Conservation (phyloP, 352 stramenopile species). For the Thalassiosira mediterranea region DNA sequence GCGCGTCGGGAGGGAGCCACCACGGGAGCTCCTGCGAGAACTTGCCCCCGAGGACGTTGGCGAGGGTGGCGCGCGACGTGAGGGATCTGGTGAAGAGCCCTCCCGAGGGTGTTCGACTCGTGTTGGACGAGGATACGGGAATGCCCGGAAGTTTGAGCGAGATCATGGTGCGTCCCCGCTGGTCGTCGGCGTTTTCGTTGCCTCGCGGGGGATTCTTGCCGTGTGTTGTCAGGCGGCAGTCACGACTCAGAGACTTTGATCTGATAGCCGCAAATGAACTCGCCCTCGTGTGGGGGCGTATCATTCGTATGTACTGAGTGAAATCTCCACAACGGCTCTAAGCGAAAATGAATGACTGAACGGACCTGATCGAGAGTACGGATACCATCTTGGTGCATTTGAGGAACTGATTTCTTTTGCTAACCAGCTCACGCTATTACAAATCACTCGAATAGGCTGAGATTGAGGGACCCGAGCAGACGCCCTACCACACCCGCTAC, state of each 20-base stretch:
- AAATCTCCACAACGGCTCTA: no score
- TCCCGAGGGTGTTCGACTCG: constrained; percentile 90
- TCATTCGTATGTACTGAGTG: no score
- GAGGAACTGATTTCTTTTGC: no score
- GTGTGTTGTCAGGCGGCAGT: no score
- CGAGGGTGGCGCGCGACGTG: constrained; percentile 92
- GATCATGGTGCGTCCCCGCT: constrained; percentile 69
- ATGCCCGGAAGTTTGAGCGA: constrained; percentile 71
- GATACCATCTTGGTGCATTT: no score
- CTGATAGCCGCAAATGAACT: no score
- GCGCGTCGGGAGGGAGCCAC: background rate
- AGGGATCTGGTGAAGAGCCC: constrained; percentile 89
- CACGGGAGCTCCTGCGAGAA: constrained; percentile 71
- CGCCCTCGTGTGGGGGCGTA: no score
- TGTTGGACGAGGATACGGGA: constrained; percentile 88
- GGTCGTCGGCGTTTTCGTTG: background rate
- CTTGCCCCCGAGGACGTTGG: constrained; percentile 90
- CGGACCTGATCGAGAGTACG: no score
- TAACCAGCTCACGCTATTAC: no score
- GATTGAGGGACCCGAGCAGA: constrained; percentile 96
- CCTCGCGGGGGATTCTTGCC: background rate
- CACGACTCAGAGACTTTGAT: no score
- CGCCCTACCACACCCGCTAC: constrained; percentile 95
- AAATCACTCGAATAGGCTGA: no score
- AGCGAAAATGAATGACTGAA: no score